Evolutionary conservation across 2,329 filamentous ascomycete species (phyloP), one percentile per base, ranked within the genome.

Genomic region (Aspergillaceae sp.): DNA sequence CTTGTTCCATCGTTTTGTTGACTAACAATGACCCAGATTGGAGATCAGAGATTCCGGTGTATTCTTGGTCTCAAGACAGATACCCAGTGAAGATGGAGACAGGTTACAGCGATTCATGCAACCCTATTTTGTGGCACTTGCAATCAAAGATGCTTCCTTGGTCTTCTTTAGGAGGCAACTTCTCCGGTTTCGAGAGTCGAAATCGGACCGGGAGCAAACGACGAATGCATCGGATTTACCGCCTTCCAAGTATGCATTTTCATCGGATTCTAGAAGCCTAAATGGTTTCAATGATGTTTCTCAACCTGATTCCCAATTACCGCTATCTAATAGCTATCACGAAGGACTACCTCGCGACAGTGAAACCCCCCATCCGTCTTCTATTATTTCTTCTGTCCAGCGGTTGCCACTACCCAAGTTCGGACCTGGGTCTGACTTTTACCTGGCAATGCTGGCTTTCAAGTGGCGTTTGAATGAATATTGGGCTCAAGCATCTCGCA

Each of bases 351-450:
- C 53, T 27, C 51, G 48, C 34, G 49, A 49, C 5, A 50, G 48
- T n/a, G 44, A 48, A 19, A 48, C 55, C 9, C 37, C 45, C 7
- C 56, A 59, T 44, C 55, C 61, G 38, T 64, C 62, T 30, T 51
- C 55, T 7, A 48, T 64, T 5, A 57, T 65, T 8, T 62, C 63
- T 26, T 56, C 58, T 11, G 44, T 67, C 43, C 61, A 64, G 36
- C 53, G 56, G n/a, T 44, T 67, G 6, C 64, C 63, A n/a, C 46
- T 64, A 19, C 65, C 63, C 10, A 55, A 60, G 5, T 48, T 64
- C 10, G 59, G 58, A n/a, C 60, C 57, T 7, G 64, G 58, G 0
- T 65, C 64, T 4, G 64, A 67, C 51, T 44, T 67, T 27, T 53
- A 63, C 29, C 42, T 58, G 30, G 65, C 64, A 30, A 59, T 56